Conservation (phyloP, 177 flowering plant species). For the Tripterygium wilfordii region DNA sequence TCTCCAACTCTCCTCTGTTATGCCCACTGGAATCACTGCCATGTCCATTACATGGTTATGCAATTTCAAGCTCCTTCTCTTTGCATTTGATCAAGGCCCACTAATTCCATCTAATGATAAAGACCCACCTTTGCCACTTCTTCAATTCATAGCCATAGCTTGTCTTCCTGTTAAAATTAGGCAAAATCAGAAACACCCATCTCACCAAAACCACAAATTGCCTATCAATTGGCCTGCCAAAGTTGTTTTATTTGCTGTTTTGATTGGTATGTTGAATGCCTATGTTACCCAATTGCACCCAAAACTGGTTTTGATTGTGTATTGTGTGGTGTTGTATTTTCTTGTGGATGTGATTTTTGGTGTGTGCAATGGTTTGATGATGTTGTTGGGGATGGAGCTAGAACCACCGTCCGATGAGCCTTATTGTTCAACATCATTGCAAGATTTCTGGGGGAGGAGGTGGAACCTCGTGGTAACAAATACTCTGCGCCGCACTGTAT, state of each 20-base stretch:
- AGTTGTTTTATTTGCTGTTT: conserved; percentile 5
- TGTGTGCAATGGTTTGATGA: neutral
- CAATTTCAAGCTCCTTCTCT: conserved; percentile 39
- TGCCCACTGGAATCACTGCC: conserved; percentile 16
- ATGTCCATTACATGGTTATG: conserved; percentile 37
- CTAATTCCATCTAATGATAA: conserved; percentile 12
- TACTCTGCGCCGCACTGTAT: conserved; percentile 32
- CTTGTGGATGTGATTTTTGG: conserved; percentile 17
- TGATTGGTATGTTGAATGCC: neutral
- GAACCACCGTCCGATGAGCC: conserved; percentile 38
- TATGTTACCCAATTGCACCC: conserved; percentile 8
- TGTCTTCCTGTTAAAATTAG: conserved; percentile 28
- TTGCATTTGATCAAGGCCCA: conserved; percentile 34
- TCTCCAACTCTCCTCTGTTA: conserved; percentile 24
- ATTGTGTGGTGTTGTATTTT: conserved; percentile 19
- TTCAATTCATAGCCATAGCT: conserved; percentile 21
- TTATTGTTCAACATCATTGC: conserved; percentile 32
- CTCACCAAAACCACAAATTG: neutral
- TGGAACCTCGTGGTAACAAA: conserved; percentile 44
- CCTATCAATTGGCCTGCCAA: conserved; percentile 12
- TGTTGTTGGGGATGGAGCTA: conserved; percentile 12
- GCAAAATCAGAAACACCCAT: conserved; percentile 2
- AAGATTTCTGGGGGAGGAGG: conserved; percentile 45
- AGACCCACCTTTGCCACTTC: conserved; percentile 20
- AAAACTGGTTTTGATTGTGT: conserved; percentile 6